phyloP scores from a whole-genome alignment of 2,329 filamentous ascomycete genomes.

The Eutypa lata region DNA sequence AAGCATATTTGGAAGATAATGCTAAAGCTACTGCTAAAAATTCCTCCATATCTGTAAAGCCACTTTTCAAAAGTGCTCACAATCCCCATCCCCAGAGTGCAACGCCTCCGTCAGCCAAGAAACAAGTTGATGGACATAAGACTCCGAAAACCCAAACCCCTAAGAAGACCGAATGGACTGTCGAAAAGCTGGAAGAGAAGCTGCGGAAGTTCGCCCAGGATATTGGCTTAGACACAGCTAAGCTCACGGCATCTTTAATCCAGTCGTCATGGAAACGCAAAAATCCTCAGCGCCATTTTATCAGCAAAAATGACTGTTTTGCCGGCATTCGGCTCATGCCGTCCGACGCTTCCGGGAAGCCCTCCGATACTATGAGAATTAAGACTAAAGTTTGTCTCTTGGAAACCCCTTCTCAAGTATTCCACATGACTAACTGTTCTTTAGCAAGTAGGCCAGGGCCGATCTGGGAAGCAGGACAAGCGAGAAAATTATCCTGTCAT shows the following conservation, averaged over 20 bases:
- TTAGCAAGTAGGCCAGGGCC: conserved; percentile 38
- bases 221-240: conserved; percentile 43
- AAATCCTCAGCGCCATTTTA: conserved; percentile 35
- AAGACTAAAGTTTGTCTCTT: conserved; percentile 45
- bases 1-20: conserved; percentile 11
- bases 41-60: conserved; percentile 6
- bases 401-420: neutral
- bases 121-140: conserved; percentile 18
- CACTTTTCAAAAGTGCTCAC: conserved; percentile 9
- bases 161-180: conserved; percentile 37
- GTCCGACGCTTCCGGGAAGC: conserved; percentile 24
- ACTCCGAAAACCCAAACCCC: conserved; percentile 31
- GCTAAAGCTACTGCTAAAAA: conserved; percentile 14
- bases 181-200: conserved; percentile 38
- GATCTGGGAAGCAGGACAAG: conserved; percentile 40
- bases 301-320: conserved; percentile 46
- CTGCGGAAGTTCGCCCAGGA: conserved; percentile 39
- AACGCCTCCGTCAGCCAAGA: conserved; percentile 13
- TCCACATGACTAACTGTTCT: conserved; percentile 5
- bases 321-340: conserved; percentile 38
- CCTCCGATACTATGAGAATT: conserved; percentile 42
- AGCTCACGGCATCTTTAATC: conserved; percentile 39
- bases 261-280: conserved; percentile 42
- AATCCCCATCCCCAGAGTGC: conserved; percentile 10
- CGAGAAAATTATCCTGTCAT: conserved; percentile 39